phyloP scores from a whole-genome alignment of 1,284 basidiomycete genomes.

The Puccinia coronata region DNA sequence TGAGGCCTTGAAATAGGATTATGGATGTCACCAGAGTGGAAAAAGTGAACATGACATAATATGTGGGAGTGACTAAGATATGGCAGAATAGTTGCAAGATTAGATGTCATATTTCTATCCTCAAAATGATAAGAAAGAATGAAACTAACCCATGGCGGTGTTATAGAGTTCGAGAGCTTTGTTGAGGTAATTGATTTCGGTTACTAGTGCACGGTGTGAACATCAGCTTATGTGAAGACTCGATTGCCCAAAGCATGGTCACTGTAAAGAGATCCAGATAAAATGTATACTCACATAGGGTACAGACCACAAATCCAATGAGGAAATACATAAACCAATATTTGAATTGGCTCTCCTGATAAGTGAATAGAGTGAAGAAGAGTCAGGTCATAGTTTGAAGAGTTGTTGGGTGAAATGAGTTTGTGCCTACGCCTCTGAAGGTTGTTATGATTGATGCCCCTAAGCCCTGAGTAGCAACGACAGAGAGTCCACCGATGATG shows the following conservation, averaged over 20 bases:
- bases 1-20: conserved; percentile 86
- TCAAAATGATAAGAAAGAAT: conserved; percentile 10
- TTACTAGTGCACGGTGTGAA: conserved; percentile 63
- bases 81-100: conserved; percentile 55
- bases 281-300: conserved; percentile 67
- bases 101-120: conserved; percentile 57
- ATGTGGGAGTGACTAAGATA: conserved; percentile 67
- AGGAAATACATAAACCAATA: conserved; percentile 63
- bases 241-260: too few species aligned
- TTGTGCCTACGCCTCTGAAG: conserved; percentile 68
- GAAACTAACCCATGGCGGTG: conserved; percentile 74
- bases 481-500: conserved; percentile 93
- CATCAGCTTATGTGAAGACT: background rate
- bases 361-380: background rate
- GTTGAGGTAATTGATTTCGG: conserved; percentile 94
- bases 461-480: conserved; percentile 91
- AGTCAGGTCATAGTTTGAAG: background rate
- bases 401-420: background rate
- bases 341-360: conserved; percentile 47
- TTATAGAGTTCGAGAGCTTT: conserved; percentile 95
- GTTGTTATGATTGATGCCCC: conserved; percentile 86
- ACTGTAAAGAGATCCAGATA: background rate
- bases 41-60: conserved; percentile 73
- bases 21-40: conserved; percentile 63
- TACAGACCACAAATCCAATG: conserved; percentile 78